These are phyloP conservation scores for Plenodomus biglobosus DNA, from an alignment of 2,329 filamentous ascomycete species.

Conservation along the genomic window DNA sequence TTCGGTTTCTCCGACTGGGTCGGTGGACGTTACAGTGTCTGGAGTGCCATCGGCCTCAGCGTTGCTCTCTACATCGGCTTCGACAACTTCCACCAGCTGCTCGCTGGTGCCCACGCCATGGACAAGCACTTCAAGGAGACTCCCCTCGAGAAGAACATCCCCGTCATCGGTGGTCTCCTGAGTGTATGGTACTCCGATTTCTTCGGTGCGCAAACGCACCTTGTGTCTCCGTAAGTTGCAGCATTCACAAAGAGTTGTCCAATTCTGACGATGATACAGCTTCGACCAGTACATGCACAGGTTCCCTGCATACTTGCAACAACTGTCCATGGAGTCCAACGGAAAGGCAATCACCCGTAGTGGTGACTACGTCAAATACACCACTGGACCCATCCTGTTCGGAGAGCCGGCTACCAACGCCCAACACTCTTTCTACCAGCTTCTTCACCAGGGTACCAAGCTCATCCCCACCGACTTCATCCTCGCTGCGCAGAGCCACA, in stretches of 20 bases:
- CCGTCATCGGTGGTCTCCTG: constrained; percentile 83
- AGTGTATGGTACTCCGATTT: constrained; percentile 99
- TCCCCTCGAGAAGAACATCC: constrained; percentile 92
- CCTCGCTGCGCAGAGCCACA: constrained; percentile 93
- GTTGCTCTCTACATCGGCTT: constrained; percentile 94
- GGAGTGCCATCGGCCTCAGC: constrained; percentile 96
- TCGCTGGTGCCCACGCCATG: constrained; percentile 93
- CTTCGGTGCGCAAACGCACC: constrained; percentile 95
- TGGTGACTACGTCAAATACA: constrained; percentile 91
- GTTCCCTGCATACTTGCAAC: constrained; percentile 98
- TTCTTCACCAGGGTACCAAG: constrained; percentile 98
- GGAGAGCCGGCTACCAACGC: constrained; percentile 98
- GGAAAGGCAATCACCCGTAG: constrained; percentile 94
- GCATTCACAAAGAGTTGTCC: background rate
- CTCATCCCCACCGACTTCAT: constrained; percentile 98
- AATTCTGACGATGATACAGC: constrained; percentile 46
- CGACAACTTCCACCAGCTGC: constrained; percentile 97
- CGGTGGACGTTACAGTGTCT: constrained; percentile 96
- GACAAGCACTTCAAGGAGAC: constrained; percentile 96
- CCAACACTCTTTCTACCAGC: constrained; percentile 99
- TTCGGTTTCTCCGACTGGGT: constrained; percentile 99
- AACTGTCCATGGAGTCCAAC: constrained; percentile 99
- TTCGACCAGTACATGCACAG: constrained; percentile 99
- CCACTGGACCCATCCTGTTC: constrained; percentile 92
- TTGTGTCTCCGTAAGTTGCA: constrained; percentile 83